phyloP scores from a whole-genome alignment of 228 moss, liverwort and hornwort genomes.

The Sphagnum fallax region DNA sequence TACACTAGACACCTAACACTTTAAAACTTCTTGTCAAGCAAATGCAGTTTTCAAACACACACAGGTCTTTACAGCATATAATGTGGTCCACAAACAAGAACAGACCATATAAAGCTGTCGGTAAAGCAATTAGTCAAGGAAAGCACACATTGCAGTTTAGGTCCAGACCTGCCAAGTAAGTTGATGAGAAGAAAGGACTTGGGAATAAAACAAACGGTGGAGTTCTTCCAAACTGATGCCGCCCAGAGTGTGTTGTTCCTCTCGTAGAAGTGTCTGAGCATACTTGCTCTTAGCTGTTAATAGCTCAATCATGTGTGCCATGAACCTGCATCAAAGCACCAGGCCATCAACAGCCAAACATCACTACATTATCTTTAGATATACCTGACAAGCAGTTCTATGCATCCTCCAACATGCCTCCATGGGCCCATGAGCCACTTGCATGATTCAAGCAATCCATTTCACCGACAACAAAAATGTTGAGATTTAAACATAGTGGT shows the following conservation, averaged over 20 bases:
- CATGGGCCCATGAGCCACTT: too few species aligned
- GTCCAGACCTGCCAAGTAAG: conserved; percentile 82
- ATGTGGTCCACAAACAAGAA: too few species aligned
- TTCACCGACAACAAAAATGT: too few species aligned
- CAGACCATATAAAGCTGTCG: too few species aligned
- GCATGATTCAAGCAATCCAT: too few species aligned
- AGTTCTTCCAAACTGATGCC: conserved; percentile 92
- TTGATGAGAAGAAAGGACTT: conserved; percentile 81
- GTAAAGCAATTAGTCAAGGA: neutral
- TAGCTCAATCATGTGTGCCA: conserved; percentile 83
- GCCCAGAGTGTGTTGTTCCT: conserved; percentile 65
- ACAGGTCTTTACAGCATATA: too few species aligned
- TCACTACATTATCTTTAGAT: neutral
- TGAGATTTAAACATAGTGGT: too few species aligned
- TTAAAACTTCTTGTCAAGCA: too few species aligned
- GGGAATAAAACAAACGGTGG: conserved; percentile 80
- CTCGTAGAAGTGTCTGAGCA: conserved; percentile 62
- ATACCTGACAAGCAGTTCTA: neutral
- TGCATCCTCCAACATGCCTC: neutral
- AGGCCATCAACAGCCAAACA: neutral
- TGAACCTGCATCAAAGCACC: conserved; percentile 40
- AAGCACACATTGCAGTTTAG: neutral
- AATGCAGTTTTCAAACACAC: too few species aligned
- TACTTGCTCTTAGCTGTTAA: conserved; percentile 83
- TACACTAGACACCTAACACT: too few species aligned